Evolutionary conservation across 2,329 filamentous ascomycete species (phyloP).

Genomic region (Cordyceps pruinosa): DNA sequence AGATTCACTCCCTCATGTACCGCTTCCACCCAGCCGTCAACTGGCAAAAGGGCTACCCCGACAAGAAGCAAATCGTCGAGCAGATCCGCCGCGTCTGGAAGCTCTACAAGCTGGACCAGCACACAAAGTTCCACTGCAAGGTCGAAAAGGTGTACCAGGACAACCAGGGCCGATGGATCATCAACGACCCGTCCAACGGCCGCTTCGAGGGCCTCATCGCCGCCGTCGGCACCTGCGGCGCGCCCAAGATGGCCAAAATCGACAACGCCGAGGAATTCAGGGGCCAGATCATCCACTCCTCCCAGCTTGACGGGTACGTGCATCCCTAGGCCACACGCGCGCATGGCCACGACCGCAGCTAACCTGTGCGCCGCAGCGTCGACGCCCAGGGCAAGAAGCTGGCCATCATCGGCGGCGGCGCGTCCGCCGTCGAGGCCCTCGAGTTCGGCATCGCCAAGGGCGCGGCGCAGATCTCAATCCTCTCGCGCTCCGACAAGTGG

Average conservation of each 20-base stretch:
- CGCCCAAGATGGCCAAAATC: constrained; percentile 65
- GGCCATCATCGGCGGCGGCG: constrained; percentile 66
- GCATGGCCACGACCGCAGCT: constrained; percentile 7
- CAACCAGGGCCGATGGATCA: constrained; percentile 62
- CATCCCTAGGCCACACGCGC: neutral
- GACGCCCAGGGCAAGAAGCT: constrained; percentile 68
- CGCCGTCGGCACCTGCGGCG: constrained; percentile 74
- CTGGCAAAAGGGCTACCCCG: constrained; percentile 71
- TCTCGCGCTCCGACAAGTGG: constrained; percentile 78
- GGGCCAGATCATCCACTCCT: constrained; percentile 69
- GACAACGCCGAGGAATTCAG: constrained; percentile 65
- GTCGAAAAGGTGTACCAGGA: constrained; percentile 66
- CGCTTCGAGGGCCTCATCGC: constrained; percentile 73
- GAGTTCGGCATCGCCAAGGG: constrained; percentile 66
- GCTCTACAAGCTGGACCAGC: constrained; percentile 61
- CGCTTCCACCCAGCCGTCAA: constrained; percentile 75
- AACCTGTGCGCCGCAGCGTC: constrained; percentile 38
- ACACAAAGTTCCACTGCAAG: constrained; percentile 64
- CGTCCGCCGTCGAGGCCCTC: constrained; percentile 73
- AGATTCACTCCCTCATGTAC: constrained; percentile 84
- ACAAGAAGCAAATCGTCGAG: constrained; percentile 65
- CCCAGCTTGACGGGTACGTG: constrained; percentile 55
- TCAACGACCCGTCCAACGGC: constrained; percentile 65
- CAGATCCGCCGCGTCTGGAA: constrained; percentile 70
- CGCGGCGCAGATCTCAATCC: constrained; percentile 62